Evolutionary conservation across 495 filamentous ascomycete species (phyloP).

Genomic region (Hyaloscypha bicolor): DNA sequence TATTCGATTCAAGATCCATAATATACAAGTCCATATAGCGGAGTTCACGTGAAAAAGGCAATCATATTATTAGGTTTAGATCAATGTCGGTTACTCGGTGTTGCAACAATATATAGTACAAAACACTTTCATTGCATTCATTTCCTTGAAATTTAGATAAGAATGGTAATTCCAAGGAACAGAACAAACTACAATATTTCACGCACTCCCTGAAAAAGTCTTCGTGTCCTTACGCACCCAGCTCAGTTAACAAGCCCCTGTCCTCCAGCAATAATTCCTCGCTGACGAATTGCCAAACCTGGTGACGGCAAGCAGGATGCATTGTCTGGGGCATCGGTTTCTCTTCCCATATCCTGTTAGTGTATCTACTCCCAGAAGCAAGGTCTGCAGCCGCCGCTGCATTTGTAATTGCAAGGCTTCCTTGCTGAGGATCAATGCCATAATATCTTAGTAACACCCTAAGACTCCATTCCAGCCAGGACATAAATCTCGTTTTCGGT

Average conservation of each 20-base stretch:
- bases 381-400: conserved; percentile 3
- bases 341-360: conserved; percentile 18
- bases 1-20: too few relatives aligned
- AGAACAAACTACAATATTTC: too few relatives aligned
- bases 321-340: conserved; percentile 18
- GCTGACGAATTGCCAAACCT: conserved; percentile 18
- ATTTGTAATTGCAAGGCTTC: conserved; percentile 17
- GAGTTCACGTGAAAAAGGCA: too few relatives aligned
- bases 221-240: conserved; percentile 5
- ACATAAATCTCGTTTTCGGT: too few relatives aligned
- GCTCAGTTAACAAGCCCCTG: conserved; percentile 6
- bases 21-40: too few relatives aligned
- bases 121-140: too few relatives aligned
- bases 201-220: not conserved
- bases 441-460: not conserved
- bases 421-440: conserved; percentile 15
- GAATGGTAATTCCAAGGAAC: too few relatives aligned
- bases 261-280: conserved; percentile 18
- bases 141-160: too few relatives aligned
- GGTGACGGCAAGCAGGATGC: conserved; percentile 2
- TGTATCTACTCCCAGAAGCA: not conserved
- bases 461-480: not conserved
- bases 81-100: too few relatives aligned
- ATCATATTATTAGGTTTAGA: too few relatives aligned
- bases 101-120: too few relatives aligned